These are phyloP conservation scores for Leptomonas pyrrhocoris DNA, from an alignment of 208 protist genomes.

Conservation along the genomic window DNA sequence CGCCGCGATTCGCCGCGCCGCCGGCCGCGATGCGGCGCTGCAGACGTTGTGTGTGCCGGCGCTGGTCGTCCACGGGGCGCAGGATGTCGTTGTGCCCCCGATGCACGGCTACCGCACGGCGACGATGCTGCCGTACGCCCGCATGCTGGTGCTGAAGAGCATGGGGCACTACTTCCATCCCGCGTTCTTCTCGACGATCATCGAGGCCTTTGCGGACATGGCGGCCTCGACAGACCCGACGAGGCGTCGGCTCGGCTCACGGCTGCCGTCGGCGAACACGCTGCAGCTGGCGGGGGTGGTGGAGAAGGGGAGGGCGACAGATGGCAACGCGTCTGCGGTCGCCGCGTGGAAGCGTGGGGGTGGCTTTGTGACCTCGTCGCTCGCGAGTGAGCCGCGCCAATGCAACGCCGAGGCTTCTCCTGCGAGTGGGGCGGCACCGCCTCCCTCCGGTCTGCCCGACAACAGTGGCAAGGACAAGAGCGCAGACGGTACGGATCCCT, in stretches of 20 bases:
- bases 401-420: too few relatives aligned
- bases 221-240: constrained; percentile 33
- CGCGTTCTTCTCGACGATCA: constrained; percentile 65
- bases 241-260: not conserved
- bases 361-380: not conserved
- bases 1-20: constrained; percentile 55
- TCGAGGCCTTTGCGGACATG: constrained; percentile 44
- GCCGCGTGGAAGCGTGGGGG: constrained; percentile 6
- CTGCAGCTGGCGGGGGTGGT: not conserved
- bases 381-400: not conserved
- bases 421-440: too few relatives aligned
- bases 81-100: constrained; percentile 76
- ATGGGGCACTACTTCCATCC: constrained; percentile 90
- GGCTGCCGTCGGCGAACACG: constrained; percentile 6
- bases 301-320: not conserved
- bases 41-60: constrained; percentile 45
- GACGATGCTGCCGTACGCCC: constrained; percentile 52
- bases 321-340: constrained; percentile 6
- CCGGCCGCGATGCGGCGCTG: constrained; percentile 54
- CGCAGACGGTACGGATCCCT: too few relatives aligned
- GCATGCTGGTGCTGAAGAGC: constrained; percentile 65
- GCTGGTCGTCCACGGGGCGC: constrained; percentile 73
- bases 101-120: constrained; percentile 79
- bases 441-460: too few relatives aligned
- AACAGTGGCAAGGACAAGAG: too few relatives aligned